Base-by-base conservation (phyloP, 2,329 filamentous ascomycete species). In the Fusarium torreyae region DNA sequence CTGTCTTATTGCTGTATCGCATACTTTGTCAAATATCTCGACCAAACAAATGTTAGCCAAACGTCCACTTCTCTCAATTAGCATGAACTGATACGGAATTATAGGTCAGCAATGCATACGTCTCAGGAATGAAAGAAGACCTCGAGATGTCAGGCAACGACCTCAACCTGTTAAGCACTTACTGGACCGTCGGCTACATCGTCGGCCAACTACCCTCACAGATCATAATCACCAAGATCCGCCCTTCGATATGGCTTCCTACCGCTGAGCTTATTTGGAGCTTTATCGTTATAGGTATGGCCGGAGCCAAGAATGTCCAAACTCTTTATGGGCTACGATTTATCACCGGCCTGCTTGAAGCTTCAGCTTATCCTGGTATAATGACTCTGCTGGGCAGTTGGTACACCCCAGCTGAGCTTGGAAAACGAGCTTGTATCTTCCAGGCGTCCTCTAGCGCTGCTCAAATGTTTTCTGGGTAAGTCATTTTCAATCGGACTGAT, bases 161-260 rank as follows among this genome's bases (percentile, higher is more conserved):
- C 55, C 80, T 87, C 22, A 87, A 88, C 62, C 85, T 86, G 36
- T 70, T 80, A 49, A 72, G 73, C 50, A 83, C 86, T 3, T 83
- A 82, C 43, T 90, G 86, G 82, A 88, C 85, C 0, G 80, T 86
- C 1, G 88, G 88, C 26, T 90, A 90, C 66, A 84, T 88, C 2
- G 78, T 89, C 77, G 78, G 79, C 4, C 76, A 81, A 54, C 72
- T 77, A 31, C 77, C 79, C 1, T 78, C 76, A 10, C 80, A 78
- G 49, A 69, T 81, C 39, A 77, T 81, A 67, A 75, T 79, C 69
- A 81, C 77, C 11, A 76, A 77, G 46, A 70, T 81, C 18, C 77
- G 77, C 0, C 79, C 79, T 4, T 79, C 77, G 2, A 73, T 81
- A 26, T 81, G 77, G 77, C 75, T 82, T 3, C 80, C 81, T 0